Conservation (phyloP, 345 rosid genomes). For the Nasturtium officinale region DNA sequence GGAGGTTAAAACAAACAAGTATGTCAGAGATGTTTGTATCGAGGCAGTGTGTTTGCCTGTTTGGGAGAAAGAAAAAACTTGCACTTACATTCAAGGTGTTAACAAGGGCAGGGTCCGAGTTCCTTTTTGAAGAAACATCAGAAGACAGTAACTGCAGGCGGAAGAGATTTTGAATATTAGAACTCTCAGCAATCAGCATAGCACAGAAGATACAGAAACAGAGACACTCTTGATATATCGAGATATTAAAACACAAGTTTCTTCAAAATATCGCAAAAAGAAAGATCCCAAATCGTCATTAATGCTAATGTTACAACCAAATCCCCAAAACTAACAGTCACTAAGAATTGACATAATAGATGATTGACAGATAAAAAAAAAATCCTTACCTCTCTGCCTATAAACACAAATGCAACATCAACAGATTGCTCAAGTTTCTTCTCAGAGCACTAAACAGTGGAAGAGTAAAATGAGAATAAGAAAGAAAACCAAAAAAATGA, state of each 20-base stretch:
- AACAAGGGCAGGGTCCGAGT: conserved; percentile 57
- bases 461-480: conserved; percentile 9
- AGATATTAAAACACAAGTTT: conserved; percentile 11
- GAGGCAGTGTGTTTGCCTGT: background rate
- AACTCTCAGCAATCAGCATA: conserved; percentile 17
- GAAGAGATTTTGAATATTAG: conserved; percentile 19
- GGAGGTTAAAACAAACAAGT: background rate
- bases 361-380: background rate
- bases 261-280: conserved; percentile 10
- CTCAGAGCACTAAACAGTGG: conserved; percentile 61
- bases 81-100: conserved; percentile 68
- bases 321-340: background rate
- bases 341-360: background rate
- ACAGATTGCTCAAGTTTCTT: conserved; percentile 55
- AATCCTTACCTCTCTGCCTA: conserved; percentile 78
- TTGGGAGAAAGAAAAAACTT: conserved; percentile 10
- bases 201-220: conserved; percentile 8
- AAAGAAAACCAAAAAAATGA: conserved; percentile 9
- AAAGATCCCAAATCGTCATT: background rate
- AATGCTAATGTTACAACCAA: background rate
- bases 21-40: conserved; percentile 1
- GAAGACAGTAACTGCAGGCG: conserved; percentile 64
- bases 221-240: background rate
- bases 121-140: conserved; percentile 64
- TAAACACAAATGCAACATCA: conserved; percentile 82